A percentile compares a stretch with the other conserved stretches of the same genome.
phyloP scores from a whole-genome alignment of 495 filamentous ascomycete genomes.

The Tuber umbilicatum region DNA sequence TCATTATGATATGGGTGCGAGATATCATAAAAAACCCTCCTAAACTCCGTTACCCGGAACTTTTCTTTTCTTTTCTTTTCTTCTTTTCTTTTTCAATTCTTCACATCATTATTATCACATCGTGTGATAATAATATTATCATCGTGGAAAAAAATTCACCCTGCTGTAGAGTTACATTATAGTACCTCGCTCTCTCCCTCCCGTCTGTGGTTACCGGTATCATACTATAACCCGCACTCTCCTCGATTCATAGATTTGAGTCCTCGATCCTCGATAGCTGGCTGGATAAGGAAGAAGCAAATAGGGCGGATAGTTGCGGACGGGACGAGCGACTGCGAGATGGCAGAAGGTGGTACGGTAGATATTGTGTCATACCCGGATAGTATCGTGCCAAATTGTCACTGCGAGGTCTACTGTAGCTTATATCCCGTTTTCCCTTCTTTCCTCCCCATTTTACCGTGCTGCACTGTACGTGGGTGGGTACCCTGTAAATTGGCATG shows the following conservation, averaged over 20 bases:
- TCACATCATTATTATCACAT: not conserved
- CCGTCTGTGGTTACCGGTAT: not conserved
- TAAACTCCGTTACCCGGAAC: not conserved
- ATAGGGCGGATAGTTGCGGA: conserved; percentile 4
- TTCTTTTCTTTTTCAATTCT: not conserved
- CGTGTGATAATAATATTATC: not conserved
- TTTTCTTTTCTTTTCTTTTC: not conserved
- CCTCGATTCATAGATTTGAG: not conserved
- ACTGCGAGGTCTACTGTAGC: not conserved
- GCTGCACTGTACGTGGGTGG: not conserved
- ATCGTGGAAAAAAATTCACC: not conserved
- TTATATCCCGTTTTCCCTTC: not conserved
- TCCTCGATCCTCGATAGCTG: not conserved
- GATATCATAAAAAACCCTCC: not conserved
- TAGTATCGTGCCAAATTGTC: not conserved
- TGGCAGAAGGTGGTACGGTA: too few relatives aligned
- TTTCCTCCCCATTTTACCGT: not conserved
- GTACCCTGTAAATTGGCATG: not conserved
- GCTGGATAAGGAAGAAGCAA: conserved; percentile 13
- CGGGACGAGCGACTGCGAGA: too few relatives aligned
- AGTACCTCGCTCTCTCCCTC: not conserved
- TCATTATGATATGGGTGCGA: not conserved
- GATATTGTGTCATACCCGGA: too few relatives aligned
- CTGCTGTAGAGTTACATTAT: too few relatives aligned
- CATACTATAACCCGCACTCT: not conserved